These are phyloP conservation scores for Pseudocercospora fuligena DNA, from an alignment of 2,329 filamentous ascomycete species.

Conservation along the genomic window DNA sequence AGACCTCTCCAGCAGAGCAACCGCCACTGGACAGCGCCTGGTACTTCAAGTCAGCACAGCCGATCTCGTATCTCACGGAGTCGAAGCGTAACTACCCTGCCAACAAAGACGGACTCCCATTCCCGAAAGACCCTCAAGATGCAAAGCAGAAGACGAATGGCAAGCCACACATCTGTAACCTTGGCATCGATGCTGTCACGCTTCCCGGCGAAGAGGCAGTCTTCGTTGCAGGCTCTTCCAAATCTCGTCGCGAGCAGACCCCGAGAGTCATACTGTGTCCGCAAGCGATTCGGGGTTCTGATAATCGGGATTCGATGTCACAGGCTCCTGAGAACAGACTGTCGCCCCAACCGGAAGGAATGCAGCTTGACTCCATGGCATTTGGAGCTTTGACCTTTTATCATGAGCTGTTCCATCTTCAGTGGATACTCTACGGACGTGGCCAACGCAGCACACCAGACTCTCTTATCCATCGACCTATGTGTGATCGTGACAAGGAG, in stretches of 20 bases:
- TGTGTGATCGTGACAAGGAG: neutral
- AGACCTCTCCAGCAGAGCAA: neutral
- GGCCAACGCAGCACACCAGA: neutral
- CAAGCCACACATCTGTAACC: neutral
- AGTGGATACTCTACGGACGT: neutral
- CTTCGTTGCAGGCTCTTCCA: neutral
- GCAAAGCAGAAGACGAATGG: neutral
- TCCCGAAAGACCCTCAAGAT: neutral
- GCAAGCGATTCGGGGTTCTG: neutral
- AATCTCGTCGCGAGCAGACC: neutral
- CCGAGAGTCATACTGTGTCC: neutral
- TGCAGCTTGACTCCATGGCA: neutral
- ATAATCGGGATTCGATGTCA: neutral
- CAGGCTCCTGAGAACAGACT: neutral
- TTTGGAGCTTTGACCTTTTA: conserved; percentile 4
- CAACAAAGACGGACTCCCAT: neutral
- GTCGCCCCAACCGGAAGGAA: neutral
- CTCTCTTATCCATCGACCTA: neutral
- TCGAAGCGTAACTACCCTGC: neutral
- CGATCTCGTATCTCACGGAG: neutral
- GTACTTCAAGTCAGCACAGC: neutral
- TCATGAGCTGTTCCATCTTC: conserved; percentile 13
- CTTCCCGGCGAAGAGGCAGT: neutral
- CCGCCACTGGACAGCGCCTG: neutral
- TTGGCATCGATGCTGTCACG: neutral